Base-by-base conservation (phyloP, 2,329 filamentous ascomycete genomes). In the Geosmithia morbida region DNA sequence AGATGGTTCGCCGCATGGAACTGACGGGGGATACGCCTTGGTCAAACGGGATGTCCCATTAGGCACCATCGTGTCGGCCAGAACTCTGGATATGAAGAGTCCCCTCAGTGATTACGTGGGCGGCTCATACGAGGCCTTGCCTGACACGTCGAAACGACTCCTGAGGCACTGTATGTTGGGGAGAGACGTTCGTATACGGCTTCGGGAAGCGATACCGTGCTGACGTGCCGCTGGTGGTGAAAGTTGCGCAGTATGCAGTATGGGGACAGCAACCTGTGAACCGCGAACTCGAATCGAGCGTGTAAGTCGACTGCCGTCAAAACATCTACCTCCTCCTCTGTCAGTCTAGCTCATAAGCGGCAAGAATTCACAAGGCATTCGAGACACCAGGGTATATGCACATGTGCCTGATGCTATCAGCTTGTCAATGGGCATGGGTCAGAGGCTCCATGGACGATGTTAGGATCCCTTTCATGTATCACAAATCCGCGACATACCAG, bases 401-500 rank as follows among this genome's bases (percentile, higher is more conserved):
- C 51, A 67, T 66, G 51, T 67, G 66, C 20, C 54, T 70, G 44
- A 62, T 69, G 51, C 59, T 70, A 51, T 68, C 67, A 18, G 65
- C 65, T 20, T 63, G 67, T 46, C 67, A 70, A 46, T 69, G 66
- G 65, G 65, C 66, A 20, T 70, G 67, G 67, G 62, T 66, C 43
- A 68, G 64, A 2, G 67, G 67, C 29, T 66, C 66, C 46, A 62
- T 66, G 53, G 67, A 69, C 46, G 60, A 66, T 46, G 66, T 68
- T 52, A 63, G 65, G 52, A 59, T 69, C 19, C 65, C 67, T 11
- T 69, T 69, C 51, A 59, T 69, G 46, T 67, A 70, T 48, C 67
- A 69, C 54, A 70, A 70, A 51, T 59, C 67, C 22, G 65, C 68
- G 44, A 68, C 68, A 11, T 70, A 70, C 54, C 63, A 66, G 47